Conservation (phyloP, 2,329 filamentous ascomycete genomes). For the Aspergillus bombycis region DNA sequence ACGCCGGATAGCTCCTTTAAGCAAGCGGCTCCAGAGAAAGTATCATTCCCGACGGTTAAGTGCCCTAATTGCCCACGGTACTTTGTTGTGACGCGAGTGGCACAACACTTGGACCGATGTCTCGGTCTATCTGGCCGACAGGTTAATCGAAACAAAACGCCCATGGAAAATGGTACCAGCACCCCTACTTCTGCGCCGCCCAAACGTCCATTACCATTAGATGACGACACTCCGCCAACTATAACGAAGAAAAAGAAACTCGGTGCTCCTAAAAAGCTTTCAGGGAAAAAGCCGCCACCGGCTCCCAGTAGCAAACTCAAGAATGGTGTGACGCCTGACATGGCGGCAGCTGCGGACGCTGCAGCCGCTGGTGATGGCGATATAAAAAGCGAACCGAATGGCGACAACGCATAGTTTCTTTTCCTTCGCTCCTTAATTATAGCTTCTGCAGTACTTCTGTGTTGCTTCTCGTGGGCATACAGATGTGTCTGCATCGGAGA, state of each 20-base stretch:
- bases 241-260: constrained; percentile 55
- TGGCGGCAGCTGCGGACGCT: constrained; percentile 31
- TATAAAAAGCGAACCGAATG: constrained; percentile 40
- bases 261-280: constrained; percentile 41
- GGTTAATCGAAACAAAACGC: constrained; percentile 49
- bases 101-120: constrained; percentile 64
- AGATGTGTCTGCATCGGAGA: constrained; percentile 17
- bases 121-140: constrained; percentile 60
- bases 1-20: constrained; percentile 38
- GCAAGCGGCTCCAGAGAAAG: constrained; percentile 31
- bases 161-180: constrained; percentile 47
- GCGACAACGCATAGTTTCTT: constrained; percentile 24
- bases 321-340: constrained; percentile 44
- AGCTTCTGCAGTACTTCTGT: constrained; percentile 1
- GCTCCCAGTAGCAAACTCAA: constrained; percentile 43
- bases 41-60: constrained; percentile 48
- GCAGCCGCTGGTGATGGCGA: constrained; percentile 32
- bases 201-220: constrained; percentile 42
- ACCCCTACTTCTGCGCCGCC: constrained; percentile 36
- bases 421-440: constrained; percentile 4
- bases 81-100: constrained; percentile 63
- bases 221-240: constrained; percentile 49
- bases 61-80: constrained; percentile 65
- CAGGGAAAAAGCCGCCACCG: constrained; percentile 40
- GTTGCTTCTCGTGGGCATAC: constrained; percentile 14